Evolutionary conservation across 768 basidiomycete genomes (phyloP).

Genomic region (Naganishia antarctica): DNA sequence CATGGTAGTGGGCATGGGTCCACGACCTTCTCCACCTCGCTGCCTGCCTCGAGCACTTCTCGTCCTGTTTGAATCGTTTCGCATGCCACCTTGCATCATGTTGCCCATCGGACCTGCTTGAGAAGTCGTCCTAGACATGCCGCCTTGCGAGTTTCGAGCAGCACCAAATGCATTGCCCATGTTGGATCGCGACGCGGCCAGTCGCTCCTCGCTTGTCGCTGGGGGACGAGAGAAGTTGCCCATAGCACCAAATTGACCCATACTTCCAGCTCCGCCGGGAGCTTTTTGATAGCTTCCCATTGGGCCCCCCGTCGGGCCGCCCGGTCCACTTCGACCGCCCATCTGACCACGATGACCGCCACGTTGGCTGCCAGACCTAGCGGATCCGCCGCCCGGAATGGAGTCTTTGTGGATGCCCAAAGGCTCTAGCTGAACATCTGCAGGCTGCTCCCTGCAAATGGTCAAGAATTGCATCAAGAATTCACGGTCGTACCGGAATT

Average conservation of each 20-base stretch:
- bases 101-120: slow-evolving; percentile 51
- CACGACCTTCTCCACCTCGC: slow-evolving; percentile 59
- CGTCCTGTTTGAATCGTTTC: slow-evolving; percentile 47
- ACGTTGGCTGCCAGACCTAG: slow-evolving; percentile 54
- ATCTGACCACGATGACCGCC: slow-evolving; percentile 50
- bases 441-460: slow-evolving; percentile 88
- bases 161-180: slow-evolving; percentile 37
- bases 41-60: slow-evolving; percentile 81
- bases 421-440: slow-evolving; percentile 78
- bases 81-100: slow-evolving; percentile 35
- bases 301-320: slow-evolving; percentile 20
- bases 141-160: slow-evolving; percentile 29
- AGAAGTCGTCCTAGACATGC: slow-evolving; percentile 63
- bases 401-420: slow-evolving; percentile 78
- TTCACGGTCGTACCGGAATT: slow-evolving; percentile 95
- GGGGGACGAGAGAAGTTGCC: slow-evolving; percentile 32
- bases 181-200: slow-evolving; percentile 33
- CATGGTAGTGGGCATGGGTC: slow-evolving; percentile 30
- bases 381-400: slow-evolving; percentile 48
- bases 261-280: slow-evolving; percentile 55
- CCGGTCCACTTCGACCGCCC: slow-evolving; percentile 51
- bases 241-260: slow-evolving; percentile 46
- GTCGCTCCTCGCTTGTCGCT: slow-evolving; percentile 39
- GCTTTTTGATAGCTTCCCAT: slow-evolving; percentile 23
- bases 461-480: slow-evolving; percentile 96